Evolutionary conservation across 2,329 filamentous ascomycete species (phyloP), one percentile per base, ranked within the genome.

Genomic region (Phyllosticta citriasiana): DNA sequence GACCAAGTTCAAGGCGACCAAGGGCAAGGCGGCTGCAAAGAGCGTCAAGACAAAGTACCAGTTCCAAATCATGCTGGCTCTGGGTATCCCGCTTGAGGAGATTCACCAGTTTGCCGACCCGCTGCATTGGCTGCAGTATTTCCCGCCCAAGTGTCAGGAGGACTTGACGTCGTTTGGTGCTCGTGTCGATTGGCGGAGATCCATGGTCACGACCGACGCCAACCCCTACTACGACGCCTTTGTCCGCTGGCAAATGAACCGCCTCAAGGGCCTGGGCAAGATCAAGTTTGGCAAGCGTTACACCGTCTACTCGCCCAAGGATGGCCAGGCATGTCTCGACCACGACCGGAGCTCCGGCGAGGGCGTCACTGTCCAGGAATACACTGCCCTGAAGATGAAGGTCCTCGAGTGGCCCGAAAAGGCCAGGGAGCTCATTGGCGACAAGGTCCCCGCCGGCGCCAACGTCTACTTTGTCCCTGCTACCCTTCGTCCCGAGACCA

Each of bases 211-310:
- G 6, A 99, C 94, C 2, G 91, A 97, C 68, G 91, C 91, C 40
- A 99, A 99, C 76, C 91, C 91, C 4, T 97, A 94, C 79, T 99
- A 96, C 73, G 93, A 99, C 72, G 84, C 90, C 4, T 99, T 99
- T 70, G 88, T 97, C 51, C 81, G 89, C 69, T 99, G 94, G 94
- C 94, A 97, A 77, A 97, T 97, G 89, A 92, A 89, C 73, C 88
- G 89, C 65, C 82, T 97, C 57, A 90, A 88, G 75, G 89, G 94
- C 72, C 78, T 96, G 64, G 84, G 89, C 69, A 97, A 97, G 80
- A 93, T 97, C 76, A 89, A 92, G 76, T 95, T 94, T 69, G 91
- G 91, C 60, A 94, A 91, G 78, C 81, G 91, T 69, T 96, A 97
- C 74, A 97, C 93, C 6, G 88, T 97, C 66, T 96, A 97, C 80